phyloP scores from a whole-genome alignment of 768 basidiomycete species.

The Gymnopilus junonius region DNA sequence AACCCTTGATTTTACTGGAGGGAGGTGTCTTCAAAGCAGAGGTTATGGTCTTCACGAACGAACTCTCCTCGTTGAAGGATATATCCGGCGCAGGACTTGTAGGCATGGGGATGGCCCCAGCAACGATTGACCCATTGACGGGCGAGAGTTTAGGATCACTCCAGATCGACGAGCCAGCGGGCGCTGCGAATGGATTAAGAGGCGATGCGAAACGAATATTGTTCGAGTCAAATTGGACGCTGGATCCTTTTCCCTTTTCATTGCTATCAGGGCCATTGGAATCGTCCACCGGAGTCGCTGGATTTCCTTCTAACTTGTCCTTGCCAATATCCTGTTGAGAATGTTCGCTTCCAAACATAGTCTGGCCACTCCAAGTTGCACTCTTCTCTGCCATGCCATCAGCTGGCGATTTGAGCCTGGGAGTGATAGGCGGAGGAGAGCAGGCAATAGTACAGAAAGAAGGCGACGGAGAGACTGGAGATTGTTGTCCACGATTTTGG shows the following conservation, averaged over 20 bases:
- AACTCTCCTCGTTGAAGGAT: constrained; percentile 1
- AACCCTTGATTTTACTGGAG: not conserved
- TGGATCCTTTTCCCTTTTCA: not conserved
- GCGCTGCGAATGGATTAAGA: constrained; percentile 16
- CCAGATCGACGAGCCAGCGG: constrained; percentile 19
- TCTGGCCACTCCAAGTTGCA: not conserved
- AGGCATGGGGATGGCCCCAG: not conserved
- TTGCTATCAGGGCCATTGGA: not conserved
- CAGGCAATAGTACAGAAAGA: constrained; percentile 3
- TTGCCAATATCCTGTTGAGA: not conserved
- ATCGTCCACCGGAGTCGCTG: not conserved
- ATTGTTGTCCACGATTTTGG: constrained; percentile 11
- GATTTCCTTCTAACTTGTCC: not conserved
- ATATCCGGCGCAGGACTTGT: not conserved
- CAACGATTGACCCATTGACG: constrained; percentile 21
- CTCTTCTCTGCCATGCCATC: not conserved
- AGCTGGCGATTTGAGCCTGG: not conserved
- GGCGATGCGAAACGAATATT: constrained; percentile 25
- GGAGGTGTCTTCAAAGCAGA: not conserved
- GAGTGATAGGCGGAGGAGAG: not conserved
- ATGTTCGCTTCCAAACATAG: not conserved
- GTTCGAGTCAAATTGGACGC: constrained; percentile 24
- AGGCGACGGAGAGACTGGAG: constrained; percentile 20
- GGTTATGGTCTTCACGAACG: not conserved
- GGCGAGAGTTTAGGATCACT: constrained; percentile 32